These are phyloP conservation scores for Exutisphaerella laricina DNA, from an alignment of 2,329 filamentous ascomycete species.

Conservation along the genomic window DNA sequence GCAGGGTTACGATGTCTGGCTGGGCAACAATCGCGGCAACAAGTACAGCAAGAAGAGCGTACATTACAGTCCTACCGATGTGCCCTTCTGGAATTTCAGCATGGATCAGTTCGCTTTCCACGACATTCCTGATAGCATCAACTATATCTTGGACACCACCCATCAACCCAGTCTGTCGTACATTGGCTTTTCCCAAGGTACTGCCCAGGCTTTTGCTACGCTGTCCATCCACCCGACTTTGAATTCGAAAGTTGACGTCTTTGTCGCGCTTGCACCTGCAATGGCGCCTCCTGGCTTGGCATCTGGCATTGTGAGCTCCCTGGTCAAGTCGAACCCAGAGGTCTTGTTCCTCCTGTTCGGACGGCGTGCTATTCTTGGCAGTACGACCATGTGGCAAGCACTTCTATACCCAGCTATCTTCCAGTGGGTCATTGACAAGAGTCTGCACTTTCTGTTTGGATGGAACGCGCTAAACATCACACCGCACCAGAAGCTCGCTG, in stretches of 20 bases:
- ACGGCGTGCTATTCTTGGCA: slow-evolving; percentile 81
- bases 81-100: slow-evolving; percentile 92
- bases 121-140: slow-evolving; percentile 92
- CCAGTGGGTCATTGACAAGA: slow-evolving; percentile 76
- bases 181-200: slow-evolving; percentile 95
- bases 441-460: slow-evolving; percentile 76
- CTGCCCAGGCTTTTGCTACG: slow-evolving; percentile 91
- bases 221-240: slow-evolving; percentile 86
- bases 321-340: slow-evolving; percentile 89
- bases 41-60: slow-evolving; percentile 98
- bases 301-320: slow-evolving; percentile 83
- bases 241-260: slow-evolving; percentile 90
- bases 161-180: slow-evolving; percentile 81
- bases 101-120: slow-evolving; percentile 98
- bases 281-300: slow-evolving; percentile 92
- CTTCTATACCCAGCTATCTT: slow-evolving; percentile 94
- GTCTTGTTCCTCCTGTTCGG: slow-evolving; percentile 92
- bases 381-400: slow-evolving; percentile 94
- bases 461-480: slow-evolving; percentile 85
- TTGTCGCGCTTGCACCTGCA: slow-evolving; percentile 90
- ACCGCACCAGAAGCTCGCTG: slow-evolving; percentile 82
- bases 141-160: slow-evolving; percentile 82
- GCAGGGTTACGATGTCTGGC: slow-evolving; percentile 91
- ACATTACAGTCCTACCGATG: slow-evolving; percentile 64
- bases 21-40: slow-evolving; percentile 97